Evolutionary conservation across 2,329 filamentous ascomycete genomes (phyloP), one percentile per base, ranked within the genome.

Genomic region (Penicillium sp.): DNA sequence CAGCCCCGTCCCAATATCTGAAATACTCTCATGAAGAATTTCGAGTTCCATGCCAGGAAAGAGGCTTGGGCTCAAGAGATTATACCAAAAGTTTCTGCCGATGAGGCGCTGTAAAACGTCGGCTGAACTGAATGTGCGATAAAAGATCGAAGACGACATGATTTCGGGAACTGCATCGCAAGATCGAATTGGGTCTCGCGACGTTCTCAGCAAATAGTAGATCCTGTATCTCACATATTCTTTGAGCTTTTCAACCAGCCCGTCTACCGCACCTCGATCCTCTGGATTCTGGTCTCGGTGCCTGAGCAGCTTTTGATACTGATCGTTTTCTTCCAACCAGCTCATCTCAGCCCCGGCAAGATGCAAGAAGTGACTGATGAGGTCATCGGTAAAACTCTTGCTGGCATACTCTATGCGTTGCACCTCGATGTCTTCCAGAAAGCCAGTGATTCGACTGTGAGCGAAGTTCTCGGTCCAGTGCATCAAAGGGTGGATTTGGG

Each of bases 331-430:
- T 5, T 60, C 47, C 15, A 79, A 55, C 75, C 76, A 79, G 13
- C 40, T 27, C 71, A 76, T 74, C 12, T 69, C 55, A 12, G 50
- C 48, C 29, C 67, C 70, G 0, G 66, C 49, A 8, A 78, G 63
- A 15, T 63, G 40, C n/a, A 68, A 34, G 30, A 74, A 68, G 9
- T 64, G 55, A 13, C 61, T 53, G 9, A 70, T 52, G 13, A 84
- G 69, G 7, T 82, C 74, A 8, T 80, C 78, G 2, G 78, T 66
- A 33, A 87, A 74, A 7, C 73, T 75, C 21, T 78, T 77, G 18
- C 80, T 80, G 7, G 84, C 83, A 62, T 86, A 83, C 57, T 85
- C 80, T 2, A 86, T 77, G 3, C 79, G 70, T 46, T 85, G 84
- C 10, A 75, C 71, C 47, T 83, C 75, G 46, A 82, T 79, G 49